phyloP scores from a whole-genome alignment of 2,329 filamentous ascomycete species.

The Aphanoascus verrucosus region DNA sequence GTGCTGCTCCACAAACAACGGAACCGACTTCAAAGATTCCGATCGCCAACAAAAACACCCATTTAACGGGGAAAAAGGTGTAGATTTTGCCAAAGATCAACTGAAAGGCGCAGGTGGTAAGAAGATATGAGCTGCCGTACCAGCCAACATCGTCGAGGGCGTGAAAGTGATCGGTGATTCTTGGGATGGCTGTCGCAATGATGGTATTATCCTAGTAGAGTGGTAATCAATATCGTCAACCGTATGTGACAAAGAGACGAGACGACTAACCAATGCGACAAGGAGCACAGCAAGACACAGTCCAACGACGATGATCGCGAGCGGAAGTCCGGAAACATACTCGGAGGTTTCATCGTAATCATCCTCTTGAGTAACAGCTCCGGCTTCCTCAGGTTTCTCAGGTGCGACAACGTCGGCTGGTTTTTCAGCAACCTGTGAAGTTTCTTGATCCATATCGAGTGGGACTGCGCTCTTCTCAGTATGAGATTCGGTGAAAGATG shows the following conservation, averaged over 20 bases:
- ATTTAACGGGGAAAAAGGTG: conserved; percentile 36
- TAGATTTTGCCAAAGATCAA: conserved; percentile 37
- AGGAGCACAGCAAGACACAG: conserved; percentile 16
- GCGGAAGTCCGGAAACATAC: conserved; percentile 13
- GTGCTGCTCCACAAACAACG: conserved; percentile 30
- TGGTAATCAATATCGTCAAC: not conserved
- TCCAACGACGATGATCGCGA: conserved; percentile 13
- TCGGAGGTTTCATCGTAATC: conserved; percentile 4
- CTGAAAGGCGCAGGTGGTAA: conserved; percentile 35
- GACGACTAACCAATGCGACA: conserved; percentile 14
- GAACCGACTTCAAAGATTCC: conserved; percentile 36
- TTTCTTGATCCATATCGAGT: not conserved
- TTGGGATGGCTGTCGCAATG: conserved; percentile 39
- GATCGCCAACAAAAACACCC: conserved; percentile 32
- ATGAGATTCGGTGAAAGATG: conserved; percentile 1
- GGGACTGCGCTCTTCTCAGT: not conserved
- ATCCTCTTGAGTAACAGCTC: not conserved
- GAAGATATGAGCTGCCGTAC: conserved; percentile 38
- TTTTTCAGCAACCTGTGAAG: not conserved
- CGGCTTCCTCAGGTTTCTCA: not conserved
- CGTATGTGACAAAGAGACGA: not conserved
- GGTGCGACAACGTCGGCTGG: not conserved
- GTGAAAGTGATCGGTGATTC: conserved; percentile 40
- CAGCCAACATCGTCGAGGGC: conserved; percentile 39
- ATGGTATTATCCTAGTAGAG: conserved; percentile 33